Percentiles rank a stretch among this genome's conserved stretches.
Evolutionary conservation across 192 early-diverging fungal genomes (phyloP).

Genomic region (Backusella liffmaniae): DNA sequence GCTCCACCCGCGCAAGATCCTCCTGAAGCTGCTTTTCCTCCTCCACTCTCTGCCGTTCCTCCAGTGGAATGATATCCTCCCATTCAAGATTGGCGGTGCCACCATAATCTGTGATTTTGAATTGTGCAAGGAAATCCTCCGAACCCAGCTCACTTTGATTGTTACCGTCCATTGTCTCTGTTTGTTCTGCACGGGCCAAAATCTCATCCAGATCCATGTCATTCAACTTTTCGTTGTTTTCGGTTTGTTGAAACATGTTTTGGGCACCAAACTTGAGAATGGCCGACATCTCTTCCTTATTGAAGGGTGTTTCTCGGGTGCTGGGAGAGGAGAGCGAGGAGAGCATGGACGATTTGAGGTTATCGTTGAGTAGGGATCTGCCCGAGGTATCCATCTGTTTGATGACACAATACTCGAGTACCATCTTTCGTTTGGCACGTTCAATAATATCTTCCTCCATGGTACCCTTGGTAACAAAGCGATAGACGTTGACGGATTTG

Average conservation of each 20-base stretch:
- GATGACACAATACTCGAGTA: slow-evolving; percentile 99
- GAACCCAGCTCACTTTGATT: slow-evolving; percentile 60
- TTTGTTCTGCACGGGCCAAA: slow-evolving; percentile 90
- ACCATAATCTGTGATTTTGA: slow-evolving; percentile 88
- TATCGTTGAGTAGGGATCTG: slow-evolving; percentile 21
- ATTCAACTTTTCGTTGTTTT: slow-evolving; percentile 73
- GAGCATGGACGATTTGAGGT: slow-evolving; percentile 7
- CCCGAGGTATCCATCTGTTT: slow-evolving; percentile 78
- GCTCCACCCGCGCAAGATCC: slow-evolving; percentile 49
- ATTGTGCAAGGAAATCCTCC: slow-evolving; percentile 95
- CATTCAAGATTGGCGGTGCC: slow-evolving; percentile 71
- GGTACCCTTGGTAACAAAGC: slow-evolving; percentile 95
- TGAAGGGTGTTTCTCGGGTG: slow-evolving; percentile 51
- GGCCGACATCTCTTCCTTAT: slow-evolving; percentile 86
- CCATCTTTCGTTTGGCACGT: slow-evolving; percentile 99
- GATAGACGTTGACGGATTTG: slow-evolving; percentile 95
- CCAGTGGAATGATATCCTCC: slow-evolving; percentile 95
- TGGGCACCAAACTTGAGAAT: slow-evolving; percentile 99
- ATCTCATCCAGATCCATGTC: slow-evolving; percentile 98
- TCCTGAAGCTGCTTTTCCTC: slow-evolving; percentile 68
- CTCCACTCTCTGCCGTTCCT: slow-evolving; percentile 67
- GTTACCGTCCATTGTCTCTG: slow-evolving; percentile 70
- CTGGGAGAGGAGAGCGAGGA: slow-evolving; percentile 37
- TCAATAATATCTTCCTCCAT: slow-evolving; percentile 99
- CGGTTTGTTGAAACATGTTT: slow-evolving; percentile 88